These are phyloP conservation scores for Boletus smithii DNA, from an alignment of 1,284 basidiomycete genomes.

Conservation along the genomic window DNA sequence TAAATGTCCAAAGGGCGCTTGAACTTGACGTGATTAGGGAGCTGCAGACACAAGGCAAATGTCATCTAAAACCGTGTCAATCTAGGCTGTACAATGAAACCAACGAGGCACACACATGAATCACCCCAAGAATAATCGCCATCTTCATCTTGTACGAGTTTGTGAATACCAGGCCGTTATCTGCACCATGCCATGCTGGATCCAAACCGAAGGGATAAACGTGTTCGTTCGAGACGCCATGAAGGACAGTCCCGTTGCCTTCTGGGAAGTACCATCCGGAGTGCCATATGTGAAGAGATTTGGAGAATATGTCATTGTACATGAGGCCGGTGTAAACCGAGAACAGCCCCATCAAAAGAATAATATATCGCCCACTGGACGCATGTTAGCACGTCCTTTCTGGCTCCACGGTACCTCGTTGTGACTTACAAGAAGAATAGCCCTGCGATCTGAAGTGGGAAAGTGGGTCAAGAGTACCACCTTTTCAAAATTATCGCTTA, in stretches of 20 bases:
- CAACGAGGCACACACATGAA: conserved; percentile 67
- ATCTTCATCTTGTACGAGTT: conserved; percentile 99
- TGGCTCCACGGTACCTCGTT: conserved; percentile 12
- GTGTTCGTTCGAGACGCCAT: conserved; percentile 57
- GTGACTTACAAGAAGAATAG: conserved; percentile 88
- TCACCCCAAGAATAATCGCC: conserved; percentile 95
- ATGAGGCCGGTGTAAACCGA: conserved; percentile 96
- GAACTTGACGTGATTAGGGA: conserved; percentile 94
- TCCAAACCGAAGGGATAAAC: conserved; percentile 94
- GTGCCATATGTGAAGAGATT: conserved; percentile 83
- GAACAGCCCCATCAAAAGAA: conserved; percentile 94
- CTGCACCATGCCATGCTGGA: conserved; percentile 92
- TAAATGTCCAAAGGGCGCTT: conserved; percentile 84
- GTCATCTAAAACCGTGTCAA: conserved; percentile 73
- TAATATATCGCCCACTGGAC: conserved; percentile 92
- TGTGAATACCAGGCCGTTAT: conserved; percentile 90
- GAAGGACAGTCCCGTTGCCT: conserved; percentile 41
- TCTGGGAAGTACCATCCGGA: conserved; percentile 88
- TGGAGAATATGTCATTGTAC: conserved; percentile 99
- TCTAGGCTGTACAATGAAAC: conserved; percentile 8
- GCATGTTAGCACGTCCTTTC: conserved; percentile 16
- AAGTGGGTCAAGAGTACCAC: conserved; percentile 12
- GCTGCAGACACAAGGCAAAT: conserved; percentile 92
- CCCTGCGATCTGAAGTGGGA: conserved; percentile 63
- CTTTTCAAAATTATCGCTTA: conserved; percentile 33